These are phyloP conservation scores for Aureobasidium sp. DNA, from an alignment of 2,329 filamentous ascomycete species.

Conservation along the genomic window DNA sequence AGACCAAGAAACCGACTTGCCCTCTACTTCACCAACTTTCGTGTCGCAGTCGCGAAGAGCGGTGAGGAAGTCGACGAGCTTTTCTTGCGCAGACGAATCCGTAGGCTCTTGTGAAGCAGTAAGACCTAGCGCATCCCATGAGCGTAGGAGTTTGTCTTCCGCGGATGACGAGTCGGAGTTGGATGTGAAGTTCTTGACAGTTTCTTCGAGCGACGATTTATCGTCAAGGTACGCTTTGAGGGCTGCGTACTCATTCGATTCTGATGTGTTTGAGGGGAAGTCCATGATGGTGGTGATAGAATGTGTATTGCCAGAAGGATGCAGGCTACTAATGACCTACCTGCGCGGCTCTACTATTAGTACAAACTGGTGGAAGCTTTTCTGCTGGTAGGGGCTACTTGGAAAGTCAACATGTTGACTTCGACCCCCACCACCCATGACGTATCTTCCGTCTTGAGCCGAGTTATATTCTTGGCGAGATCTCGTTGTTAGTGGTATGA, in stretches of 20 bases:
- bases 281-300: not conserved
- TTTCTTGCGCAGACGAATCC: not conserved
- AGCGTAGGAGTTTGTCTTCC: conserved; percentile 10
- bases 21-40: not conserved
- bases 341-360: not conserved
- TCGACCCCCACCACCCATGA: not conserved
- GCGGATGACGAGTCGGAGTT: not conserved
- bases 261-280: not conserved
- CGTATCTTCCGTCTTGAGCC: not conserved
- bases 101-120: not conserved
- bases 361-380: not conserved
- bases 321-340: not conserved
- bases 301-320: not conserved
- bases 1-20: conserved; percentile 1
- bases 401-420: not conserved
- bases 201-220: not conserved
- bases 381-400: not conserved
- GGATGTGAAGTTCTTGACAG: not conserved
- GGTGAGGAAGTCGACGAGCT: not conserved
- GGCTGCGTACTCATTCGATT: not conserved
- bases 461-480: not conserved
- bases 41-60: conserved; percentile 1
- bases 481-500: not conserved
- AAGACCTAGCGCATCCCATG: conserved; percentile 7
- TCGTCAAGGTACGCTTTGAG: conserved; percentile 5